Base-by-base conservation (phyloP, 176 grass and related monocot genomes). In the Aegilops bicornis region DNA sequence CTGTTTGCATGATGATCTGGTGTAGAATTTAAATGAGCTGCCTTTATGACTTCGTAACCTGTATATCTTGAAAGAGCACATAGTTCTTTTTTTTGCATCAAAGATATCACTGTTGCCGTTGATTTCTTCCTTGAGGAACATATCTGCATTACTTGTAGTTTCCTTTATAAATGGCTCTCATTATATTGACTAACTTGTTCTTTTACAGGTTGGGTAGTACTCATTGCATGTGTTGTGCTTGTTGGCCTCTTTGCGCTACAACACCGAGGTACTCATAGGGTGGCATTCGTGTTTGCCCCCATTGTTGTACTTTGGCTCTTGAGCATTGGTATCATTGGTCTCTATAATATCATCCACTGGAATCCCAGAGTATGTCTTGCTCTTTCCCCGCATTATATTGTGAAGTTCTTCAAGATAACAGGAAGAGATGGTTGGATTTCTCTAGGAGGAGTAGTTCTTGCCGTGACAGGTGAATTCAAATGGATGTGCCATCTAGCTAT, bases 321-420 rank as follows among this genome's bases (percentile, higher is more conserved):
- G 78, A 78, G 52, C 70, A 92, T 90, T 37, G 93, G 88, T n/a
- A 14, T 24, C 30, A 80, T 95, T 84, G 90, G 93, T 42, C 35
- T 95, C 12, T 92, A 95, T 71, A 95, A 95, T 79, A 92, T 90
- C 80, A 88, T 95, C 61, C 83, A 31, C 35, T 95, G 93, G 93
- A 92, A 95, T 65, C 93, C 88, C 72, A 90, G 79, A 88, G 90
- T 92, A 81, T 92, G 54, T 61, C 42, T 72, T 74, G 93, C 93
- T 82, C 86, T 95, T 79, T 95, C 88, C 82, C 93, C 93, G 36
- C 72, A 90, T 83, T 90, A 92, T 40, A 52, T 90, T 43, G 31
- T 95, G 8, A 95, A 82, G 39, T 95, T 89, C 79, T 95, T 92
- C 45, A 89, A 82, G 70, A 77, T 2, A 82, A 95, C 93, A 50